Evolutionary conservation across 192 early-diverging fungal species (phyloP), one percentile per base, ranked within the genome.

Genomic region (Geosiphon pyriformis): DNA sequence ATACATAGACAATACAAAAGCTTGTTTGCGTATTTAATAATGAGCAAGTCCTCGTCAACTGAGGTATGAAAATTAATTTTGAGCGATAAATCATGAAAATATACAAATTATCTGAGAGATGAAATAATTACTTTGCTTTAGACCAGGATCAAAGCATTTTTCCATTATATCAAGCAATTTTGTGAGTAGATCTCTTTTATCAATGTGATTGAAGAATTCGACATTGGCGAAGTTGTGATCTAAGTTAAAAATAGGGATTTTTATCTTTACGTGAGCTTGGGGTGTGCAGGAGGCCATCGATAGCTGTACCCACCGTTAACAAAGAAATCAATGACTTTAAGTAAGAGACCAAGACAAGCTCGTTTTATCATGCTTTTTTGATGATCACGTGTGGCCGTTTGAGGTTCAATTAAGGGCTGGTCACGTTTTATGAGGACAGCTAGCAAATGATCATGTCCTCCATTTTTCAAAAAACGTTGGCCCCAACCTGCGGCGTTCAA

Each of bases 391-490:
- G 20, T 12, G 17, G 49, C 25, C 0, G 29, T 52, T 23, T 64
- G 20, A 27, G n/a, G 3, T 3, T 67, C 34, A 32, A 17, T 30
- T 29, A 15, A 23, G 25, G 65, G 29, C 20, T n/a, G 52, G 0
- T 42, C 49, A 31, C 37, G 52, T n/a, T 37, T 30, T 47, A 76
- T 74, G 1, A 79, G 32, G 27, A 79, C 25, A 4, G 62, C 34
- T 1, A 62, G 69, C 49, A 80, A 61, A 57, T 69, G 57, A 18
- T 74, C 63, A 11, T 73, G 61, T n/a, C 78, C 78, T 11, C 75
- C 75, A 29, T 74, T 71, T 34, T 71, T 59, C 4, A 74, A 32
- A 53, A 80, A 80, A 0, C 50, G 52, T 50, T 59, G 67, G 52
- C 70, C 68, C 78, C 78, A 80, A 15, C 25, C 49, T 46, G 62